Conservation (phyloP, 73 alveolate species). For the Paramecium primaurelia region DNA sequence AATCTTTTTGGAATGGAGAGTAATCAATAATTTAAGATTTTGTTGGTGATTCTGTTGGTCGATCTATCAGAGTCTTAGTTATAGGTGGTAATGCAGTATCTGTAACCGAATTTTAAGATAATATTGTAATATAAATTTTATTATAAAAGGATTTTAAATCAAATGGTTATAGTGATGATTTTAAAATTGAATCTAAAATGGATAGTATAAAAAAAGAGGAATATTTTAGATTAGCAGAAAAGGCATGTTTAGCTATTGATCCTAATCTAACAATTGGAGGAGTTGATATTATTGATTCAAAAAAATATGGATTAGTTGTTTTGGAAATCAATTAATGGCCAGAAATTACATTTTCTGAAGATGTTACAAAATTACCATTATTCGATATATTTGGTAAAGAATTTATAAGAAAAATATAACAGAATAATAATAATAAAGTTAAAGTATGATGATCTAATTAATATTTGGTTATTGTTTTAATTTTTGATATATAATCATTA, state of each 20-base stretch:
- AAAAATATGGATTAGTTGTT: background rate
- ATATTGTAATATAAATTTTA: background rate
- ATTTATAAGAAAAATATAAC: background rate
- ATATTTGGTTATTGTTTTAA: background rate
- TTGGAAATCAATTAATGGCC: constrained; percentile 30
- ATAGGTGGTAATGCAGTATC: constrained; percentile 11
- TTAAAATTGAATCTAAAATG: background rate
- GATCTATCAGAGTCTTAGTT: background rate
- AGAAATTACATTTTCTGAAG: background rate
- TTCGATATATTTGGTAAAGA: background rate
- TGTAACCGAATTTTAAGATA: background rate
- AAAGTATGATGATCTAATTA: background rate
- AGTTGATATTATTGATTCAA: background rate
- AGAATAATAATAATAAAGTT: background rate
- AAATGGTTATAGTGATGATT: constrained; percentile 5
- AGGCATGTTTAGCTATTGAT: background rate
- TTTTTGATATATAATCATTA: background rate
- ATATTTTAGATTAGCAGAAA: background rate
- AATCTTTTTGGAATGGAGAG: background rate
- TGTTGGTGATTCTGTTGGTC: background rate
- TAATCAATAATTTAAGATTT: background rate
- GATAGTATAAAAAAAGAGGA: background rate
- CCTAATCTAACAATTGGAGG: background rate
- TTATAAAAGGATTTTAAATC: constrained; percentile 3
- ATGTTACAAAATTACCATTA: background rate